Base-by-base conservation (phyloP, 768 basidiomycete genomes). In the Auricularia heimuer region DNA sequence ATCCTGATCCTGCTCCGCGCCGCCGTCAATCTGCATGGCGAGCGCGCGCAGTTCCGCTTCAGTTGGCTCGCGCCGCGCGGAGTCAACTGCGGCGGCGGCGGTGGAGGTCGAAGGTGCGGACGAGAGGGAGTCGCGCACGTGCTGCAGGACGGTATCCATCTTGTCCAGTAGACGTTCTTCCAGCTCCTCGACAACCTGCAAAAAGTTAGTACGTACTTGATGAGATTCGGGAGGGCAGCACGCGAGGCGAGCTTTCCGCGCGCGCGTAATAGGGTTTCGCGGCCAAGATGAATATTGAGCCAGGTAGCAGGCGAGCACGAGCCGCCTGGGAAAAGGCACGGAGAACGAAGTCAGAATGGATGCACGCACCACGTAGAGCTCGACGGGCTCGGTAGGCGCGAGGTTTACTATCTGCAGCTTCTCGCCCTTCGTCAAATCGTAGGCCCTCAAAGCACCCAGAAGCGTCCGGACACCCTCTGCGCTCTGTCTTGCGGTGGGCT, bases 351-450 rank as follows among this genome's bases (percentile, higher is more conserved):
- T 60, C 16, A 33, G 34, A 35, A 36, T 51, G 18, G 29, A 62
- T 42, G 66, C 35, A 82, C 92, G 58, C 68, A 95, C 94, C 65
- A 92, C 89, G 71, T 97, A 95, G 33, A 97, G 84, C 73, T 94
- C 92, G 33, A 96, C 92, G 0, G 86, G 79, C 60, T 85, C 81
- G 6, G 84, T 87, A 1, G 95, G 95, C 0, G 87, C 88, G 4
- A 96, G 80, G 71, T 98, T 97, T n/a, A 92, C 87, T 42, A 97
- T 81, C 71, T 95, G 92, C 3, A 97, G 80, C 71, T 94, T 94
- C 79, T 98, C 95, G 2, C 89, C 85, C 70, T 95, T 97, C 1
- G 94, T 95, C 67, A 98, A 78, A 39, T 83, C 81, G 67, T 85
- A 89, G 21, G 83, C 77, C 2, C 83, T 82, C 10, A 98, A 83